Evolutionary conservation across 1,284 basidiomycete genomes (phyloP).

Genomic region (Sphaerobolus stellatus): DNA sequence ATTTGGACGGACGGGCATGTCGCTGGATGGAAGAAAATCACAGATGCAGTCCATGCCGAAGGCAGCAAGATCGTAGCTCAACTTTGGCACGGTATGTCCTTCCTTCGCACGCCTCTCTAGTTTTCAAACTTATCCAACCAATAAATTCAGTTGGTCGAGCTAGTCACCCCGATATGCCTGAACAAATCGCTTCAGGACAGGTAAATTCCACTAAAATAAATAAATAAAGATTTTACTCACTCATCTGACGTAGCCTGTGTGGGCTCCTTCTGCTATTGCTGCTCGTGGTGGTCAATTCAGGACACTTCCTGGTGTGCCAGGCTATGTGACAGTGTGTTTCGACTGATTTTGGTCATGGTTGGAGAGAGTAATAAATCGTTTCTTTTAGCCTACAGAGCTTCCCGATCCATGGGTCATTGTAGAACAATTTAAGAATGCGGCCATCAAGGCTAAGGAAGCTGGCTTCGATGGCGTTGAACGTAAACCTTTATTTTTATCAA

Average conservation of each 20-base stretch:
- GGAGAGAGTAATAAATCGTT: no score
- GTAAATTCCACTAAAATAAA: constrained; percentile 15
- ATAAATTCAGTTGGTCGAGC: constrained; percentile 33
- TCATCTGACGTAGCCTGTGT: constrained; percentile 1
- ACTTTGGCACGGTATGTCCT: constrained; percentile 30
- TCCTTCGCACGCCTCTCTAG: neutral
- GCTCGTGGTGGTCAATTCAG: constrained; percentile 7
- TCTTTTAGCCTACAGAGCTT: no score
- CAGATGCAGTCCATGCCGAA: constrained; percentile 43
- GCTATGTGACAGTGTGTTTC: constrained; percentile 7
- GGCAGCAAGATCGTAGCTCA: constrained; percentile 41
- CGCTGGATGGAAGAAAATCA: constrained; percentile 37
- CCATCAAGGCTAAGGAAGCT: constrained; percentile 54
- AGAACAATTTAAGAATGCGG: constrained; percentile 48
- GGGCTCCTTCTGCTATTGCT: constrained; percentile 1
- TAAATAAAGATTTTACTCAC: no score
- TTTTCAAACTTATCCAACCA: neutral
- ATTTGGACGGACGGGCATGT: constrained; percentile 37
- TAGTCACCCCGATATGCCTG: constrained; percentile 27
- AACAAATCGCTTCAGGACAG: constrained; percentile 23
- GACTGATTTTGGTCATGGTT: no score
- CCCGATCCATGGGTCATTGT: constrained; percentile 43
- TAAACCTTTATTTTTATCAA: constrained; percentile 19
- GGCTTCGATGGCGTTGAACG: constrained; percentile 68
- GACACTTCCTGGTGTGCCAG: constrained; percentile 1